Percentiles rank a stretch among this genome's conserved stretches.
Conservation (phyloP, 139 green algal genomes). For the Chlamydomonas schloesseri region DNA sequence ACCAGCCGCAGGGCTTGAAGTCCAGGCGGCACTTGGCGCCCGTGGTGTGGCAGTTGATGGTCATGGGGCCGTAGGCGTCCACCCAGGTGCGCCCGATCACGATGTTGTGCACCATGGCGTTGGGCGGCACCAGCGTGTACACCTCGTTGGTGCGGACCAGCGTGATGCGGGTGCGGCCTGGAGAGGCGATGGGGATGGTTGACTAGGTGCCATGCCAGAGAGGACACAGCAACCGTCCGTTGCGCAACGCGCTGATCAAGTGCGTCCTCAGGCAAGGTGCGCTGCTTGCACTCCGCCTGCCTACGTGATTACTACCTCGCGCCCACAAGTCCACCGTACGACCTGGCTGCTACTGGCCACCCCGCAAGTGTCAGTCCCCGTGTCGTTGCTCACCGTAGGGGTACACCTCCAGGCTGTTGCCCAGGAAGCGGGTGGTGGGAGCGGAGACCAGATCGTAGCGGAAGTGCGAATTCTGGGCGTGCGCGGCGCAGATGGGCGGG, state of each 20-base stretch:
- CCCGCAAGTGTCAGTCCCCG: no score
- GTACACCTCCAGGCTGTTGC: constrained; percentile 97
- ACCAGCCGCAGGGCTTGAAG: constrained; percentile 96
- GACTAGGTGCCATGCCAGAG: no score
- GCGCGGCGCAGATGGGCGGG: constrained; percentile 90
- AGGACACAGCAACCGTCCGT: no score
- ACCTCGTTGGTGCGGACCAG: constrained; percentile 83
- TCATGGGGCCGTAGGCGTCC: constrained; percentile 89
- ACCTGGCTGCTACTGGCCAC: no score
- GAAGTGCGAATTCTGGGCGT: constrained; percentile 91
- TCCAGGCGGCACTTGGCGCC: constrained; percentile 82
- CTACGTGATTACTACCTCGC: no score
- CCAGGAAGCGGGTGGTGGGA: constrained; percentile 96
- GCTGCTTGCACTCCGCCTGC: no score
- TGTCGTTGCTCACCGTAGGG: constrained; percentile 84
- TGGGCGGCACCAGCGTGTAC: constrained; percentile 88
- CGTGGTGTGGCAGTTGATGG: constrained; percentile 83
- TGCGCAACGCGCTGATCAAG: no score
- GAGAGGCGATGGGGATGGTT: neutral
- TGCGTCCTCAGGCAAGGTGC: no score
- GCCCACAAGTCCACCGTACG: no score
- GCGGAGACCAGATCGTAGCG: constrained; percentile 95
- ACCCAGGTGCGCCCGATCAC: constrained; percentile 95
- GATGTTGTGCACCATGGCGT: constrained; percentile 94
- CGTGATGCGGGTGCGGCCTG: constrained; percentile 90